Conservation (phyloP, 768 basidiomycete genomes). For the Amanita phalloides region DNA sequence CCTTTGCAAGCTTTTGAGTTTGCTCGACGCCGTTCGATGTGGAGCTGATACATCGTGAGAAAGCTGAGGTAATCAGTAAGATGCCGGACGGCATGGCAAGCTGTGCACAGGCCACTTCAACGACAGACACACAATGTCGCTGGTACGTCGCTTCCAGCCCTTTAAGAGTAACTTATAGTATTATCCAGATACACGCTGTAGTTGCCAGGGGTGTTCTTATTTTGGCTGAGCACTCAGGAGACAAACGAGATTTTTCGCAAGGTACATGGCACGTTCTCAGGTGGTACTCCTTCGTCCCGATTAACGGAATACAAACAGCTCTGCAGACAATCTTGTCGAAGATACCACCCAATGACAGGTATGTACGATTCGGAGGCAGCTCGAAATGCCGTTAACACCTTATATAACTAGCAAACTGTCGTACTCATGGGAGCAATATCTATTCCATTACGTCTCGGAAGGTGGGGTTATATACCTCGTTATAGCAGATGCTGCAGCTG, state of each 20-base stretch:
- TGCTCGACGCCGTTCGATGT: neutral
- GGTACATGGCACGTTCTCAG: constrained; percentile 31
- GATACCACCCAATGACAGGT: constrained; percentile 85
- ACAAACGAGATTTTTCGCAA: constrained; percentile 81
- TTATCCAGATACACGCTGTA: constrained; percentile 65
- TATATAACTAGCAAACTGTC: constrained; percentile 47
- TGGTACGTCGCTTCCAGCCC: constrained; percentile 12
- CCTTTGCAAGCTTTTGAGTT: no score
- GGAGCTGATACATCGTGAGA: neutral
- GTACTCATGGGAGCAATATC: constrained; percentile 88
- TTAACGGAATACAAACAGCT: constrained; percentile 27
- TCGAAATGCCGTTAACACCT: no score
- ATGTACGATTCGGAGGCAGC: constrained; percentile 9
- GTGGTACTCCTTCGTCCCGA: neutral
- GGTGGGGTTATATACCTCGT: constrained; percentile 82
- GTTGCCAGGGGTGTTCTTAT: constrained; percentile 71
- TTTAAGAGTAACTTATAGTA: neutral
- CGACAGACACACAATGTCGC: constrained; percentile 16
- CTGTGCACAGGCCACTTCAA: no score
- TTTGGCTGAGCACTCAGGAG: constrained; percentile 79
- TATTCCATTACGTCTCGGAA: constrained; percentile 91
- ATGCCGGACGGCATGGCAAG: no score
- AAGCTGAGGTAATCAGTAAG: neutral
- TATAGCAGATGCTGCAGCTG: constrained; percentile 90
- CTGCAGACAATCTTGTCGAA: constrained; percentile 86